These are phyloP conservation scores for Westerdykella aurantiaca DNA, from an alignment of 2,329 filamentous ascomycete species.

Conservation along the genomic window DNA sequence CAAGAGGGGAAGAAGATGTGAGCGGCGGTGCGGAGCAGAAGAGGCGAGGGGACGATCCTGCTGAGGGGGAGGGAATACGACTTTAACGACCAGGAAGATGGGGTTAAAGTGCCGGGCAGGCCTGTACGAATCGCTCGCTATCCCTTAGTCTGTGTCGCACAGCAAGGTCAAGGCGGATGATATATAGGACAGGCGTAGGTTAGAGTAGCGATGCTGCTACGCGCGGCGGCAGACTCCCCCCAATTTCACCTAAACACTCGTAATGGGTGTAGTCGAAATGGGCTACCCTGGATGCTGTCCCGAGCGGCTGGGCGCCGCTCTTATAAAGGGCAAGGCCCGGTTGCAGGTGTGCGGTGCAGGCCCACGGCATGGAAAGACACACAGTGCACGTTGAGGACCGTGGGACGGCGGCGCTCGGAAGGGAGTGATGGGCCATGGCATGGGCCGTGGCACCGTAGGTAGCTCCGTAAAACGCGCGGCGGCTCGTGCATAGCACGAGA, in stretches of 20 bases:
- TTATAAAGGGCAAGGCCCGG: slow-evolving; percentile 26
- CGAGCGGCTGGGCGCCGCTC: slow-evolving; percentile 26
- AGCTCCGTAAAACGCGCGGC: slow-evolving; percentile 8
- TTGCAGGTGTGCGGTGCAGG: too few relatives aligned
- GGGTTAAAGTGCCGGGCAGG: slow-evolving; percentile 27
- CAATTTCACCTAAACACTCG: slow-evolving; percentile 18
- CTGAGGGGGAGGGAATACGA: slow-evolving; percentile 32
- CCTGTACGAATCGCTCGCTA: slow-evolving; percentile 14
- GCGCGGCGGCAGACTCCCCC: slow-evolving; percentile 12
- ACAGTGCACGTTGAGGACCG: slow-evolving; percentile 27
- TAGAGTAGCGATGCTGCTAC: slow-evolving; percentile 29
- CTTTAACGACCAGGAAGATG: slow-evolving; percentile 28
- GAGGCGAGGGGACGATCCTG: slow-evolving; percentile 26
- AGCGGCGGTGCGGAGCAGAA: slow-evolving; percentile 19
- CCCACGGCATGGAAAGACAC: slow-evolving; percentile 23
- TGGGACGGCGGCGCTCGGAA: slow-evolving; percentile 9
- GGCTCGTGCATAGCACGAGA: slow-evolving; percentile 24
- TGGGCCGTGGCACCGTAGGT: slow-evolving; percentile 24
- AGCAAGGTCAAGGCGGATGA: slow-evolving; percentile 26
- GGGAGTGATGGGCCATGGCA: slow-evolving; percentile 17
- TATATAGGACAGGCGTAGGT: slow-evolving; percentile 20
- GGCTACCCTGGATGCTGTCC: slow-evolving; percentile 27
- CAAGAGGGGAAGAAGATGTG: slow-evolving; percentile 14
- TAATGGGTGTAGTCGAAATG: slow-evolving; percentile 4
- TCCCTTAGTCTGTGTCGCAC: slow-evolving; percentile 21